Evolutionary conservation across 371 early-diverging fungal species (phyloP).

Genomic region (Mortierella sp.): DNA sequence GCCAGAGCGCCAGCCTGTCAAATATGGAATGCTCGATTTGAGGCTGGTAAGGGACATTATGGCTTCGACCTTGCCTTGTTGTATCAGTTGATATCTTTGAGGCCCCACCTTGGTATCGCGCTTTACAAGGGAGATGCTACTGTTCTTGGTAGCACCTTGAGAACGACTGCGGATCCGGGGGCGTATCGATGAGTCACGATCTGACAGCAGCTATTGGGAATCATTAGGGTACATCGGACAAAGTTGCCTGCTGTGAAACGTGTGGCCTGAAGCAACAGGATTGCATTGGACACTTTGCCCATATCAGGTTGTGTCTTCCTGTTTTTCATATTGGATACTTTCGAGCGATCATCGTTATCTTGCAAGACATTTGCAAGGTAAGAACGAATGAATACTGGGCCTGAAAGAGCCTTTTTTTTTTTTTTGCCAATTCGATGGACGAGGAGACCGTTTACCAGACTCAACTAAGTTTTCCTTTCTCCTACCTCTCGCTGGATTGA

Average conservation of each 20-base stretch:
- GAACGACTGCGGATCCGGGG: constrained; percentile 23
- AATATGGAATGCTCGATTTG: constrained; percentile 91
- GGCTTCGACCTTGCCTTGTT: too few species aligned
- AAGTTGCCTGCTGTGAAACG: constrained; percentile 87
- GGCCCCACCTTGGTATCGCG: too few species aligned
- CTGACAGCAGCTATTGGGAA: neutral
- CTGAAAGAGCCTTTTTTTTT: too few species aligned
- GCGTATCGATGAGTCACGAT: constrained; percentile 29
- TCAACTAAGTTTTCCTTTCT: too few species aligned
- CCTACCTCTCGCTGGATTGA: neutral
- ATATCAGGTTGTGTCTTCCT: constrained; percentile 93
- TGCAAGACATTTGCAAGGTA: constrained; percentile 98
- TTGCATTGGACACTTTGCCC: constrained; percentile 99
- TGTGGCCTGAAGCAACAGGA: constrained; percentile 91
- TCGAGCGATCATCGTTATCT: constrained; percentile 85
- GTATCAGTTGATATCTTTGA: too few species aligned
- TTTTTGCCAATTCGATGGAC: too few species aligned
- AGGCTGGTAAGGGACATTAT: constrained; percentile 78
- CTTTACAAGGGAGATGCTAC: too few species aligned
- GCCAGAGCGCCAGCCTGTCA: constrained; percentile 81
- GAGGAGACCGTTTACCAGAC: too few species aligned
- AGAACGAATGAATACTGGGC: neutral
- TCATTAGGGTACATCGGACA: constrained; percentile 88
- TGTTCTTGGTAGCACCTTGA: too few species aligned
- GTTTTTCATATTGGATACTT: constrained; percentile 99